These are phyloP conservation scores for Solanum aculeatissimum DNA, from an alignment of 305 asterid species.

Conservation along the genomic window DNA sequence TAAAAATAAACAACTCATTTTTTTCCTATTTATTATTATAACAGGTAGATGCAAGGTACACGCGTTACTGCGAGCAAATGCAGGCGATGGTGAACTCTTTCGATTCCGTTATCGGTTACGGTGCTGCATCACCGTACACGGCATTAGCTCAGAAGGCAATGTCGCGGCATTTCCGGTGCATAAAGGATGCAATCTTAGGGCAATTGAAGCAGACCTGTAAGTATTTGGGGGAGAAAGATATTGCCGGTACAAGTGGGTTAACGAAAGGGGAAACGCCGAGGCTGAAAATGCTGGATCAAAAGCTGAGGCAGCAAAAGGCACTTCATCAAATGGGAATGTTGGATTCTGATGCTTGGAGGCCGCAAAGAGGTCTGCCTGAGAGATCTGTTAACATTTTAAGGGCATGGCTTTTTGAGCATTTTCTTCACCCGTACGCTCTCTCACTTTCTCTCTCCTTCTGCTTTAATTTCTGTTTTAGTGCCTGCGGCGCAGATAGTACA, in stretches of 20 bases:
- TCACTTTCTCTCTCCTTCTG: neutral
- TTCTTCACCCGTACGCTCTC: constrained; percentile 60
- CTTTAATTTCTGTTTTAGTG: neutral
- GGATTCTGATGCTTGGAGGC: constrained; percentile 71
- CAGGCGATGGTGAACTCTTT: constrained; percentile 52
- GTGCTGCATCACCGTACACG: constrained; percentile 57
- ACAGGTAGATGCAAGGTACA: constrained; percentile 63
- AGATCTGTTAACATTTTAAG: constrained; percentile 55
- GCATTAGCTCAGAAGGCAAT: constrained; percentile 60
- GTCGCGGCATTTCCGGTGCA: constrained; percentile 71
- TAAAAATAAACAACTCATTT: neutral
- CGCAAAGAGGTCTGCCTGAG: constrained; percentile 81
- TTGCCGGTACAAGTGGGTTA: constrained; percentile 19
- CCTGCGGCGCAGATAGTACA: neutral
- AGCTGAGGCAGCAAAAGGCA: constrained; percentile 48
- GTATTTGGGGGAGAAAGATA: constrained; percentile 56
- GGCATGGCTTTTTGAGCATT: constrained; percentile 89
- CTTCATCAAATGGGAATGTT: constrained; percentile 51
- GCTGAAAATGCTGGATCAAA: constrained; percentile 49
- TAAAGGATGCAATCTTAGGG: constrained; percentile 47
- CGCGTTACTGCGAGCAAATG: constrained; percentile 67
- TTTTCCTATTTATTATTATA: neutral
- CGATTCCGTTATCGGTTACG: constrained; percentile 42
- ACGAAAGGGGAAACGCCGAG: constrained; percentile 82
- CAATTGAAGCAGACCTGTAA: constrained; percentile 44